Evolutionary conservation across 768 basidiomycete species (phyloP).

Genomic region (Serendipita indica): DNA sequence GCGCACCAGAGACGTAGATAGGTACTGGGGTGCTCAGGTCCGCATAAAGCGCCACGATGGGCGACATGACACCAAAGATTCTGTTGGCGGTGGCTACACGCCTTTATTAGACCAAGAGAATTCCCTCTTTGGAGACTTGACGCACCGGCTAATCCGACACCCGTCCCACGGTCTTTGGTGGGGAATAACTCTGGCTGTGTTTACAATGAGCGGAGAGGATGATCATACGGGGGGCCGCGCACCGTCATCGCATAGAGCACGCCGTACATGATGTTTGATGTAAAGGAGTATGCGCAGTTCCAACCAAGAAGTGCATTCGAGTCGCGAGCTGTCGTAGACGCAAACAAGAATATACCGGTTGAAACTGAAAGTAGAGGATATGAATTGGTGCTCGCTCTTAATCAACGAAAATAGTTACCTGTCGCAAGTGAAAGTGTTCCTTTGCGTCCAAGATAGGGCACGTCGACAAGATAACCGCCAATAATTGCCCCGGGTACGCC

Average conservation of each 20-base stretch:
- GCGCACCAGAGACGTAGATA: conserved; percentile 52
- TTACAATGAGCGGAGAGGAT: background rate
- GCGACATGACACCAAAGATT: conserved; percentile 51
- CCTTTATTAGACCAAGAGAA: background rate
- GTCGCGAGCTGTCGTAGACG: conserved; percentile 38
- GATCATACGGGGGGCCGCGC: conserved; percentile 22
- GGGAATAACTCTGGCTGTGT: conserved; percentile 39
- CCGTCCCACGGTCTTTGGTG: conserved; percentile 39
- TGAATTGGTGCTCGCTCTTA: conserved; percentile 15
- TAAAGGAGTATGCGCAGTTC: conserved; percentile 46
- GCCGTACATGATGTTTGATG: conserved; percentile 43
- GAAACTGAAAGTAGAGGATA: conserved; percentile 22
- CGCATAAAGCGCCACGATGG: conserved; percentile 56
- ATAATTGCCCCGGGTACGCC: conserved; percentile 43
- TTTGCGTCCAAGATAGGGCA: conserved; percentile 36
- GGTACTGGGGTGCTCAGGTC: conserved; percentile 49
- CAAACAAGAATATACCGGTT: conserved; percentile 45
- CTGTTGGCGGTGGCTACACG: conserved; percentile 35
- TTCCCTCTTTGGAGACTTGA: too few species aligned
- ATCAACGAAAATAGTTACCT: conserved; percentile 16
- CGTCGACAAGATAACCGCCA: conserved; percentile 39
- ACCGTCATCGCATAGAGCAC: conserved; percentile 25
- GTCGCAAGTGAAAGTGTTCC: conserved; percentile 41
- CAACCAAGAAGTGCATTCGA: conserved; percentile 39
- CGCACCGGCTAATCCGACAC: conserved; percentile 29